Evolutionary conservation across 2,329 filamentous ascomycete genomes (phyloP), one percentile per base, ranked within the genome.

Genomic region (Fusarium nematophilum): DNA sequence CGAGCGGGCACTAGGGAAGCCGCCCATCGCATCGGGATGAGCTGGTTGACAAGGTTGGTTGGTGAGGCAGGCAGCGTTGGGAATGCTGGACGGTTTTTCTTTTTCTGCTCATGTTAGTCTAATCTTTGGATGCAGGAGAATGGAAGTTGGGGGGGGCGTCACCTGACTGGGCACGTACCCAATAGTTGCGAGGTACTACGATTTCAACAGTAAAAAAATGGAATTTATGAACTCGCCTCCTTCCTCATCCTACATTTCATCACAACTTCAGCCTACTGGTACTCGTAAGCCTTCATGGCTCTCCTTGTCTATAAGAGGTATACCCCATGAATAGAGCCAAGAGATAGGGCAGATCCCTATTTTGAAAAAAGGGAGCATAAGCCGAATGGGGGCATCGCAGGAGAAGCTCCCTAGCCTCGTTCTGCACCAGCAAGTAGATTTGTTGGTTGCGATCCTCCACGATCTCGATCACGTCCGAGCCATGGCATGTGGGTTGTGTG

Each of bases 1-100:
- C 25, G 36, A 44, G 55, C 66, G 66, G 66, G 61, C 66, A 68
- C 66, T 69, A 69, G 58, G 61, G 42, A 68, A 65, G 50, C 56
- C 57, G 47, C 30, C 66, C 64, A 64, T 39, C 42, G 54, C 60
- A 53, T 64, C 52, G 66, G 66, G 66, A 55, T 62, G 42, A 33
- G 15, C 21, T 53, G 50, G 49, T 37, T 30, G 51, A 39, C 27
- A 39, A 44, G 44, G 33, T 40, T 39, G 46, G 29, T 29, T 27
- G 36, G 27, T 18, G 25, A 59, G 18, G 29, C 18, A 21, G 51
- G 36, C 27, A 26, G 45, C n/a, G 18, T 33, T 18, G 36, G 26
- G 26, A 29, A 52, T 31, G 18, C 14, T 17, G 34, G 18, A 23
- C 23, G 15, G 7, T 10, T 21, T 53, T 53, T 14, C 40, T 46